Conservation (phyloP, 768 basidiomycete species). For the Tylopilus plumbeoviolaceoides region DNA sequence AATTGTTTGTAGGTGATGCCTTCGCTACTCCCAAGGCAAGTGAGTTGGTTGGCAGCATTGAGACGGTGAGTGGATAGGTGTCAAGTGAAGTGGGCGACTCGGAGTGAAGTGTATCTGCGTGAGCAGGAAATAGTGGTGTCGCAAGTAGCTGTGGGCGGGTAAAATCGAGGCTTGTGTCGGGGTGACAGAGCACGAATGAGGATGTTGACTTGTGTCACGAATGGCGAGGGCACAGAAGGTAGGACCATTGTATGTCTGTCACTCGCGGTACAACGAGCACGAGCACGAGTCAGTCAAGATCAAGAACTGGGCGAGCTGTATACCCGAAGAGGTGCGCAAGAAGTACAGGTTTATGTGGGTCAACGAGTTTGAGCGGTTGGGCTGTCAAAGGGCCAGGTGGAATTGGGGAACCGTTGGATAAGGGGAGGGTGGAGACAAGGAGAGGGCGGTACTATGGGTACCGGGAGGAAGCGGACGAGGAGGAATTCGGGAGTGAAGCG, state of each 20-base stretch:
- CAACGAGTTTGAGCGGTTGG: constrained; percentile 63
- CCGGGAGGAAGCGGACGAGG: constrained; percentile 36
- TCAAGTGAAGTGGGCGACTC: too few species aligned
- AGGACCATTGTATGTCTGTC: constrained; percentile 85
- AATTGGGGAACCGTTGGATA: constrained; percentile 44
- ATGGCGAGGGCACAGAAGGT: too few species aligned
- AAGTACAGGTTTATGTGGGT: constrained; percentile 81
- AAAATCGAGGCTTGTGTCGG: too few species aligned
- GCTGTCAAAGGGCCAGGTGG: constrained; percentile 60
- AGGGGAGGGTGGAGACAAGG: constrained; percentile 37
- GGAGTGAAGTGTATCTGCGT: too few species aligned
- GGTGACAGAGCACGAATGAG: too few species aligned
- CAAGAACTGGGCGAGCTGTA: constrained; percentile 93
- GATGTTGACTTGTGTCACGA: too few species aligned
- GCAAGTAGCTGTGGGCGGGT: too few species aligned
- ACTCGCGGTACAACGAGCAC: constrained; percentile 87
- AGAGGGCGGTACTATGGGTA: constrained; percentile 37
- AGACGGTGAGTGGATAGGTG: too few species aligned
- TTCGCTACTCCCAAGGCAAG: too few species aligned
- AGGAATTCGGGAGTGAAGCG: constrained; percentile 24
- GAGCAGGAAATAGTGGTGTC: too few species aligned
- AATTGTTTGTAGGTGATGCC: too few species aligned
- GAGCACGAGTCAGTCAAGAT: constrained; percentile 80
- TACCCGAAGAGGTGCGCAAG: constrained; percentile 84
- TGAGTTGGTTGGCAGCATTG: too few species aligned